phyloP scores from a whole-genome alignment of 208 protist species.

The Trypanosoma avium region DNA sequence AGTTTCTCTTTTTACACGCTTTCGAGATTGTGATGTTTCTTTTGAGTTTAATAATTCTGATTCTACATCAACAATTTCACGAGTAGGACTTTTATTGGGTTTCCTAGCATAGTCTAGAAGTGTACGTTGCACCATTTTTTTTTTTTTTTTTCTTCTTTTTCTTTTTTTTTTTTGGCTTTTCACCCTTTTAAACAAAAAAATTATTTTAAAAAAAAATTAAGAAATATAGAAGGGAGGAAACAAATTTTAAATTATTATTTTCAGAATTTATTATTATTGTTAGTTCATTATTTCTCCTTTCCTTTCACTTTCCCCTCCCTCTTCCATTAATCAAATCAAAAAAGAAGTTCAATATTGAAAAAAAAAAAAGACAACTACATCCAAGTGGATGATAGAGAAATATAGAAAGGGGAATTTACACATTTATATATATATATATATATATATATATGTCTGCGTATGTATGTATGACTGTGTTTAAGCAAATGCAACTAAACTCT shows the following conservation, averaged over 20 bases:
- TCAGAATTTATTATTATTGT: neutral
- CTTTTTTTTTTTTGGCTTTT: slow-evolving; percentile 2
- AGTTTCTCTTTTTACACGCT: too few species aligned
- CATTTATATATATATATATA: too few species aligned
- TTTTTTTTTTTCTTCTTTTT: neutral
- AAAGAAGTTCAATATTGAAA: too few species aligned
- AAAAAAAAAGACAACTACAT: neutral
- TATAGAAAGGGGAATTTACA: too few species aligned
- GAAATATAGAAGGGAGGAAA: neutral
- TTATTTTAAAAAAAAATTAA: neutral
- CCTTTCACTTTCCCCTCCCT: too few species aligned
- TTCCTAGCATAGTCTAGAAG: slow-evolving; percentile 24
- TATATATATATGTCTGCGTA: too few species aligned
- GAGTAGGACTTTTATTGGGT: slow-evolving; percentile 3
- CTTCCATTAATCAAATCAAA: too few species aligned
- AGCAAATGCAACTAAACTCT: too few species aligned
- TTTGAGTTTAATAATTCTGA: neutral
- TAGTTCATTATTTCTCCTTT: too few species aligned
- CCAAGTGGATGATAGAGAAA: neutral
- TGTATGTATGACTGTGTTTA: too few species aligned
- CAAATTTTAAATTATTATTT: neutral
- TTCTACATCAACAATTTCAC: neutral
- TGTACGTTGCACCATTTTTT: slow-evolving; percentile 26
- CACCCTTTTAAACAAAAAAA: neutral
- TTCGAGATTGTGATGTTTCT: neutral